phyloP scores from a whole-genome alignment of 306 rosid genomes.

The Vicia faba region DNA sequence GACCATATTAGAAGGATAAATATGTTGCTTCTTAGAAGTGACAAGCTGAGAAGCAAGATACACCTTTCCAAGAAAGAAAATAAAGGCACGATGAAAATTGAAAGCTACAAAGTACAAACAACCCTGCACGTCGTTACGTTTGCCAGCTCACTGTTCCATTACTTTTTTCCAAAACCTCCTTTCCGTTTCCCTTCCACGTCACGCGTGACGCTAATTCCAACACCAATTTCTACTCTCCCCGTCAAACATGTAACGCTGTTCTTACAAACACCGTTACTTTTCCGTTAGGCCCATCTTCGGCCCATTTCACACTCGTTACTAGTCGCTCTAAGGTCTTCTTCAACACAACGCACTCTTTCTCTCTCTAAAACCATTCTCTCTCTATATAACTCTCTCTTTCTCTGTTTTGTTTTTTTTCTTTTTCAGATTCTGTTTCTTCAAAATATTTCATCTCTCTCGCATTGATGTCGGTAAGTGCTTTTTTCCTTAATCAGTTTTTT shows the following conservation, averaged over 20 bases:
- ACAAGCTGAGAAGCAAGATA: not conserved
- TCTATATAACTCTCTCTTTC: slow-evolving; percentile 23
- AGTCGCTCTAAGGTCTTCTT: slow-evolving; percentile 35
- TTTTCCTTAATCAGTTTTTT: not conserved
- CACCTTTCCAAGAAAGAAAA: not conserved
- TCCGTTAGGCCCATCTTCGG: slow-evolving; percentile 64
- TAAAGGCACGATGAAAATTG: not conserved
- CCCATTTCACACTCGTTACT: slow-evolving; percentile 44
- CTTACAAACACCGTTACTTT: slow-evolving; percentile 5
- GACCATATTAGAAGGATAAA: too few species aligned
- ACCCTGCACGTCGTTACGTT: slow-evolving; percentile 31
- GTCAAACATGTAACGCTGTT: slow-evolving; percentile 43
- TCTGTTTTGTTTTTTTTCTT: slow-evolving; percentile 36
- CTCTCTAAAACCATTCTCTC: slow-evolving; percentile 19
- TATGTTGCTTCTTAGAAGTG: not conserved
- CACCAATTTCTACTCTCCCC: slow-evolving; percentile 33
- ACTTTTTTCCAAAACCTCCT: not conserved
- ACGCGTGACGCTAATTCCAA: slow-evolving; percentile 36
- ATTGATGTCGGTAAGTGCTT: slow-evolving; percentile 91
- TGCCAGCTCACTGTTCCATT: slow-evolving; percentile 50
- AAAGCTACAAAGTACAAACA: not conserved
- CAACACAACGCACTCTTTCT: slow-evolving; percentile 25
- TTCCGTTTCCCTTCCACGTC: slow-evolving; percentile 34
- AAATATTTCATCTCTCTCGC: slow-evolving; percentile 35
- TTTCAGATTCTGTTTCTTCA: slow-evolving; percentile 37